Evolutionary conservation across 257 asterid genomes (phyloP), one percentile per base, ranked within the genome.

Genomic region (Penstemon davidsonii): DNA sequence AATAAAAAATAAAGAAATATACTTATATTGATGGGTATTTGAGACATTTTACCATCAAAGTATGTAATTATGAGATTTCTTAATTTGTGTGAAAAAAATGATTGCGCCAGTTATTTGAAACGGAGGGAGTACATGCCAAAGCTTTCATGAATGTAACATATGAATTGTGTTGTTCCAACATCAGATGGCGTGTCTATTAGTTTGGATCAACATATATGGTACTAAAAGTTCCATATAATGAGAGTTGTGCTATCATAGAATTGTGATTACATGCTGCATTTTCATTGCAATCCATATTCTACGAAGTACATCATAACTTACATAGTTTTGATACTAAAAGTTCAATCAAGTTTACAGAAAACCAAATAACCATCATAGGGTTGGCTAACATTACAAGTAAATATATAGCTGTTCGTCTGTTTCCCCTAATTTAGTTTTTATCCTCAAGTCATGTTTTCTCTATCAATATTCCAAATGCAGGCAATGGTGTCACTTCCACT

Each of bases 401-500:
- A 7, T 7, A 3, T 7, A 7, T 46, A 46, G 10, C 51, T 6
- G 2, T 9, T 7, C 4, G 3, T 46, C 3, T 5, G 4, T 46
- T 46, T 46, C 9, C 0, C 4, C 51, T 7, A 8, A 46, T 5
- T 3, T 9, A 7, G 51, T 46, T 46, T 46, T 46, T 72, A 10
- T 70, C 38, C 54, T 51, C 18, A 6, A 8, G 5, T 46, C 59
- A 49, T 25, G 54, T 8, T 6, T 19, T 54, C 37, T 54, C 39
- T 15, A 18, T 54, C 38, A 33, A 37, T 10, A 12, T 62, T 42
- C 36, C 67, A 8, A 73, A 33, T 55, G 54, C n/a, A 53, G 19
- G 4, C 42, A 67, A 53, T 60, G 8, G 46, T 42, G 46, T 43
- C 51, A 6, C 33, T 44, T 55, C 64, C 61, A 43, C 65, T 67